Base-by-base conservation (phyloP, 1,284 basidiomycete genomes). In the Heliocybe sulcata region DNA sequence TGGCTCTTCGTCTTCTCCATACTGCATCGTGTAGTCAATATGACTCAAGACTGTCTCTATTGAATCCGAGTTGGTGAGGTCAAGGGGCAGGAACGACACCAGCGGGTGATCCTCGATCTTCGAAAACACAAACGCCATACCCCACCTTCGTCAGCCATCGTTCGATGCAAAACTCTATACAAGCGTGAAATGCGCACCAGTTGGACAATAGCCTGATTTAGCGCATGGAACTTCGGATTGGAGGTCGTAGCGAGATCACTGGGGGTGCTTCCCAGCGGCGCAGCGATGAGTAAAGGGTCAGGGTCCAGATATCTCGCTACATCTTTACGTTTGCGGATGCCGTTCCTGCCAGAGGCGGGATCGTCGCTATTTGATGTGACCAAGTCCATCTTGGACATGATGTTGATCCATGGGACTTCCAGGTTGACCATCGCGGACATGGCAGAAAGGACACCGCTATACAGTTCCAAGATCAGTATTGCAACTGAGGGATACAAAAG, bases 321-420 rank as follows among this genome's bases (percentile, higher is more conserved):
- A 62, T 92, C 84, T 73, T 79, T 89, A 69, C 74, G 80, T 55
- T 76, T 81, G 63, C 82, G 85, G 61, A 82, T 80, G 61, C 81
- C 92, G 72, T 87, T 94, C 66, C 84, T 77, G 54, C 82, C 79
- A 59, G 80, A 77, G n/a, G 74, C 73, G 57, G 81, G 78, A 62
- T 86, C 82, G 60, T 85, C 86, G 3, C 76, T 55, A 58, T 80
- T 81, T 0, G 75, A 66, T 0, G 81, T 91, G 33, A 99, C 90
- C 26, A 99, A 79, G 70, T 99, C 97, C 96, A 99, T 99, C 73
- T 99, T 99, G 55, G 92, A 96, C 88, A 99, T 93, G 67, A 99
- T 75, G 63, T 99, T 99, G 60, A 99, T 86, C 87, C 94, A 97
- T 0, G 94, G 92, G 42, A 98, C 85, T 65, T 98, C 96, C 26